Evolutionary conservation across 129 eudicot genomes (phyloP).

Genomic region (Flaveria sonorensis): DNA sequence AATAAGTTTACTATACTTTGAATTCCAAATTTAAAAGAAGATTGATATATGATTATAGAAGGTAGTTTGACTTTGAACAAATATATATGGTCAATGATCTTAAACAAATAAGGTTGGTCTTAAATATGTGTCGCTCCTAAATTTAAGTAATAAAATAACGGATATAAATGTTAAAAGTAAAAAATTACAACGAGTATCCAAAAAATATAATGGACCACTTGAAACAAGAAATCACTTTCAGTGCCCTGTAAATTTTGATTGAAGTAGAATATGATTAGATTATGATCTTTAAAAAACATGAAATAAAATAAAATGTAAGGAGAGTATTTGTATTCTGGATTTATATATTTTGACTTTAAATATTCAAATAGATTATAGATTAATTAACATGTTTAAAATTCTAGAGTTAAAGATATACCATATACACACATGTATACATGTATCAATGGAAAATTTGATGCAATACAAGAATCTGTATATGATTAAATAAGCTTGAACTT

Average conservation of each 20-base stretch:
- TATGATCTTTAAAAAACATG: no score
- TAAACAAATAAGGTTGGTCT: neutral
- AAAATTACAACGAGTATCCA: neutral
- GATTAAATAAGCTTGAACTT: neutral
- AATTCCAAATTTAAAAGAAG: conserved; percentile 1
- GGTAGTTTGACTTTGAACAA: conserved; percentile 7
- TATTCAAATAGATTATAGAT: neutral
- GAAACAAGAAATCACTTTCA: neutral
- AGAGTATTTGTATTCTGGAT: no score
- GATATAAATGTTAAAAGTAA: neutral
- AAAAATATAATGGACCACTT: neutral
- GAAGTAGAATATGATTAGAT: no score
- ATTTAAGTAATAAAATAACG: neutral
- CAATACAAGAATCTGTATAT: neutral
- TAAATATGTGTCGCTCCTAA: neutral
- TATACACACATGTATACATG: neutral
- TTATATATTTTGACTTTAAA: neutral
- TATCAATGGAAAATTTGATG: neutral
- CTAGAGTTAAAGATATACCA: neutral
- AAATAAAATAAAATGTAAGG: no score
- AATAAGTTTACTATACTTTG: neutral
- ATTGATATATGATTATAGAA: neutral
- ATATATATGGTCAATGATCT: neutral
- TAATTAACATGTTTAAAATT: neutral
- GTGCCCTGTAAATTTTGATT: no score